Percentiles rank a stretch among this genome's conserved stretches.
Evolutionary conservation across 257 asterid species (phyloP).

Genomic region (Petunia secreta): DNA sequence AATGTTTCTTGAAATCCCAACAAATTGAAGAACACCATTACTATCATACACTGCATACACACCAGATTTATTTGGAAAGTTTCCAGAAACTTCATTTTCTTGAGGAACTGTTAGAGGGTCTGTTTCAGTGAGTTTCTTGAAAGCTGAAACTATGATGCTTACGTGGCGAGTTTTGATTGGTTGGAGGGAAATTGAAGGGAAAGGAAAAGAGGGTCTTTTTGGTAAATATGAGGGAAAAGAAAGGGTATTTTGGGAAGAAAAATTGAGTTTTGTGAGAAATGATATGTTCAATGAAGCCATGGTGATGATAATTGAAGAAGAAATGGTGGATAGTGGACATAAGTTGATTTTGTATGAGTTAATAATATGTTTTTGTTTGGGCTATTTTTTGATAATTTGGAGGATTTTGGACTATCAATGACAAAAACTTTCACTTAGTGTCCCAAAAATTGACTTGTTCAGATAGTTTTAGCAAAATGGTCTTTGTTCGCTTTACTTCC

Average conservation of each 20-base stretch:
- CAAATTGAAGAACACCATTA: conserved; percentile 70
- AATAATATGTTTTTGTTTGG: too few relatives aligned
- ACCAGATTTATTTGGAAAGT: conserved; percentile 68
- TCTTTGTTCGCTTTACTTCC: too few relatives aligned
- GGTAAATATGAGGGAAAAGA: conserved; percentile 41
- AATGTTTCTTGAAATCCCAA: conserved; percentile 84
- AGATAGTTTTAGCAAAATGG: too few relatives aligned
- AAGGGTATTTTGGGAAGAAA: conserved; percentile 43
- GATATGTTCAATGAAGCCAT: conserved; percentile 39
- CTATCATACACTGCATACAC: conserved; percentile 79
- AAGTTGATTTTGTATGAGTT: neutral
- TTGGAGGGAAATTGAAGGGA: conserved; percentile 41
- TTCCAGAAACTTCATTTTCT: conserved; percentile 43
- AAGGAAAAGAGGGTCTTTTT: conserved; percentile 41
- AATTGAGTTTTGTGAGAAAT: conserved; percentile 36
- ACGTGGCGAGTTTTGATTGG: conserved; percentile 41
- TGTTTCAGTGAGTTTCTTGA: conserved; percentile 68
- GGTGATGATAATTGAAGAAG: neutral
- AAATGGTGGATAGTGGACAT: neutral
- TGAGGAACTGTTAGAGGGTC: conserved; percentile 58
- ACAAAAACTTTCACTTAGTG: too few relatives aligned
- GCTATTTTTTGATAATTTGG: too few relatives aligned
- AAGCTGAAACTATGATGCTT: conserved; percentile 58
- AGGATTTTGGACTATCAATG: too few relatives aligned
- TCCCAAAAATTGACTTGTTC: too few relatives aligned